Evolutionary conservation across 1,284 basidiomycete species (phyloP).

Genomic region (Inonotus hispidus): DNA sequence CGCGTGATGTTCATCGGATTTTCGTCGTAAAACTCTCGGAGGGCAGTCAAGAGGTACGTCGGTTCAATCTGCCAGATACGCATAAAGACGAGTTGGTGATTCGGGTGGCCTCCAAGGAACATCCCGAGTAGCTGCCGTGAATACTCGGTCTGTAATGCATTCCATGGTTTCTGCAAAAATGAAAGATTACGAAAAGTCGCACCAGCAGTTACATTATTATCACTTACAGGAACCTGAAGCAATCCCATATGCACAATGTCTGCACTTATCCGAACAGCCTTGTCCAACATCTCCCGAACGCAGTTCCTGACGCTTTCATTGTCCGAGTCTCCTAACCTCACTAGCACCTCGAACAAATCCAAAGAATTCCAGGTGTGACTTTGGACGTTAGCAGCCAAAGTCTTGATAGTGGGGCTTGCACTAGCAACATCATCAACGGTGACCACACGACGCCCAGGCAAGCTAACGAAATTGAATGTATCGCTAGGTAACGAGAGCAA

Average conservation of each 20-base stretch:
- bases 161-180: slow-evolving; percentile 72
- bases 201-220: not conserved
- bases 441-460: slow-evolving; percentile 77
- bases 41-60: slow-evolving; percentile 78
- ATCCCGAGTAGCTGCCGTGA: slow-evolving; percentile 81
- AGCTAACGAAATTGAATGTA: slow-evolving; percentile 85
- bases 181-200: slow-evolving; percentile 9
- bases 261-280: slow-evolving; percentile 88
- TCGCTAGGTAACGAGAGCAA: slow-evolving; percentile 85
- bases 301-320: slow-evolving; percentile 64
- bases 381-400: slow-evolving; percentile 80
- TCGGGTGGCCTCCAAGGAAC: slow-evolving; percentile 91
- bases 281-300: slow-evolving; percentile 87
- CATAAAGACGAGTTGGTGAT: slow-evolving; percentile 95
- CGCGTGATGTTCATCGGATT: slow-evolving; percentile 91
- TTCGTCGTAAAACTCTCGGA: slow-evolving; percentile 89
- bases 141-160: slow-evolving; percentile 81
- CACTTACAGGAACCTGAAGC: slow-evolving; percentile 80
- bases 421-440: slow-evolving; percentile 81
- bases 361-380: slow-evolving; percentile 92
- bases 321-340: slow-evolving; percentile 70
- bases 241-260: slow-evolving; percentile 94
- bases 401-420: slow-evolving; percentile 83
- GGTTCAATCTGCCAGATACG: slow-evolving; percentile 90
- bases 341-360: slow-evolving; percentile 87